These are phyloP conservation scores for Starmera quercuum DNA, from an alignment of 805 yeast species.

Conservation along the genomic window DNA sequence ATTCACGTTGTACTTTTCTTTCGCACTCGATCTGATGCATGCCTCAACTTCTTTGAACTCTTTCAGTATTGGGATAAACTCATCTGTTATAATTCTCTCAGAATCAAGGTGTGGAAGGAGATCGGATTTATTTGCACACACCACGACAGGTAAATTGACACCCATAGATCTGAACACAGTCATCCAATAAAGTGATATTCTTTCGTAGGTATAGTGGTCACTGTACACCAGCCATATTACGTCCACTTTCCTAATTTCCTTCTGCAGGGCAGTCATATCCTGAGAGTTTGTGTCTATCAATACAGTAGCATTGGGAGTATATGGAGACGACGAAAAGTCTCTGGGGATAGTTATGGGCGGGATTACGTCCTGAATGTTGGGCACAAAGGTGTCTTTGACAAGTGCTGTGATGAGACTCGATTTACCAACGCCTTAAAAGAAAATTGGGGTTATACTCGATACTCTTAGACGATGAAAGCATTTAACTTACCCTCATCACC, in stretches of 20 bases:
- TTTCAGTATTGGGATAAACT: conserved; percentile 74
- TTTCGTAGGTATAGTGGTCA: conserved; percentile 90
- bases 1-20: conserved; percentile 73
- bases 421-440: conserved; percentile 54
- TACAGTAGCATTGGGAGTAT: conserved; percentile 58
- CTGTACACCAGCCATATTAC: conserved; percentile 93
- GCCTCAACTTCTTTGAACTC: conserved; percentile 94
- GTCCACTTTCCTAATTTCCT: conserved; percentile 76
- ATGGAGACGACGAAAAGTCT: conserved; percentile 51
- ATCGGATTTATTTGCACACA: conserved; percentile 81
- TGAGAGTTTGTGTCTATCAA: conserved; percentile 75
- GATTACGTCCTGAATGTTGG: conserved; percentile 67
- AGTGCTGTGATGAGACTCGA: conserved; percentile 72
- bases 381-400: conserved; percentile 73
- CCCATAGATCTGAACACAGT: conserved; percentile 90
- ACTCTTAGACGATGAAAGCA: conserved; percentile 1
- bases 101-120: conserved; percentile 29
- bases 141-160: conserved; percentile 85
- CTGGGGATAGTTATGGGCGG: conserved; percentile 83
- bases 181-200: conserved; percentile 91
- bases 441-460: too few species aligned
- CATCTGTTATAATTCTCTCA: conserved; percentile 54
- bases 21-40: conserved; percentile 84
- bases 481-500: conserved; percentile 72
- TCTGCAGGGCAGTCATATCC: conserved; percentile 52